These are phyloP conservation scores for Triticum turgidum DNA, from an alignment of 176 grass and related monocot genomes.

Conservation along the genomic window DNA sequence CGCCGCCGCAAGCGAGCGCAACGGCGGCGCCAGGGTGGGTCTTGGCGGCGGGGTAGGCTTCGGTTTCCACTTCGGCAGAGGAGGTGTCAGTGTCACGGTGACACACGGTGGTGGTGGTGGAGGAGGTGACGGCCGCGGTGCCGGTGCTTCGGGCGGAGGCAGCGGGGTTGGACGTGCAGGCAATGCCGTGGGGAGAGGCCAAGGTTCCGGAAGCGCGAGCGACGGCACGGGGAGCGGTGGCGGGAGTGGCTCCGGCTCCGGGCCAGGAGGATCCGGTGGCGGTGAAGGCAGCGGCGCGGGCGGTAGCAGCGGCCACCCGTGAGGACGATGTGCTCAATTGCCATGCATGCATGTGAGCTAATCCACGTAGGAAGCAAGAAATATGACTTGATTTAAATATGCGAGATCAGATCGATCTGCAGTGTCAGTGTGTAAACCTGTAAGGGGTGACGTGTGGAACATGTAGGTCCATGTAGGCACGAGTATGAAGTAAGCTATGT, in stretches of 20 bases:
- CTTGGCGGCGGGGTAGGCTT: constrained; percentile 46
- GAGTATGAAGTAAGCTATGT: background rate
- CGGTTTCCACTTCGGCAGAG: constrained; percentile 51
- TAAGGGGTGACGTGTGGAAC: background rate
- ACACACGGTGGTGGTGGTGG: constrained; percentile 22
- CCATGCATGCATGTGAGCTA: background rate
- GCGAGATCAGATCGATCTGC: background rate
- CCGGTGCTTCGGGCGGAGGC: constrained; percentile 36
- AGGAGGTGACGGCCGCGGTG: background rate
- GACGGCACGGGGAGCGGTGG: constrained; percentile 44
- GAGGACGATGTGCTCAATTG: background rate
- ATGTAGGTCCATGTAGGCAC: background rate
- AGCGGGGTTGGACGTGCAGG: constrained; percentile 51
- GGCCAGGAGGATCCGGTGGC: constrained; percentile 18
- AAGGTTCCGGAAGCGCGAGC: constrained; percentile 46
- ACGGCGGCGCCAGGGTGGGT: constrained; percentile 31
- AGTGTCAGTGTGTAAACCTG: background rate
- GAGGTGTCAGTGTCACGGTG: constrained; percentile 45
- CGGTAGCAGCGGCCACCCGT: constrained; percentile 36
- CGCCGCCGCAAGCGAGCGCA: constrained; percentile 18
- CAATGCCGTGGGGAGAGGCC: constrained; percentile 32
- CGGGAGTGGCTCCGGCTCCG: constrained; percentile 39
- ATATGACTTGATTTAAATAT: background rate
- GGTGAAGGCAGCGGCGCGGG: constrained; percentile 29
- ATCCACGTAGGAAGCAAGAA: background rate